A percentile compares a stretch with the other conserved stretches of the same genome.
Evolutionary conservation across 2,329 filamentous ascomycete genomes (phyloP).

Genomic region (Trichocomaceae sp.): DNA sequence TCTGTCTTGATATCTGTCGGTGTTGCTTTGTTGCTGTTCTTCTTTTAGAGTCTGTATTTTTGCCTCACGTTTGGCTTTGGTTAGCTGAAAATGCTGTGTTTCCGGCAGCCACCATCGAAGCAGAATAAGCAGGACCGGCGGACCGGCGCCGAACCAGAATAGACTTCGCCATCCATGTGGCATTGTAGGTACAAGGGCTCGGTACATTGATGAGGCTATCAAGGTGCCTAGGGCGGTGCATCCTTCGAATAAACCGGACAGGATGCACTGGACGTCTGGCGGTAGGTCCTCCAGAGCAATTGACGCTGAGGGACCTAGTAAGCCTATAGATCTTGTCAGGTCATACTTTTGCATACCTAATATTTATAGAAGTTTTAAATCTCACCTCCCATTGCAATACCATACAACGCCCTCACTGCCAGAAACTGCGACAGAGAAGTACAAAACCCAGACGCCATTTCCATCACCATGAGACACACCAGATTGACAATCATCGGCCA

Average conservation of each 20-base stretch:
- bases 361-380: no score
- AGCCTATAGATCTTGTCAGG: slow-evolving; percentile 10
- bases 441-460: slow-evolving; percentile 33
- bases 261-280: slow-evolving; percentile 32
- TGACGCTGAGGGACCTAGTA: slow-evolving; percentile 28
- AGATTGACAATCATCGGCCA: slow-evolving; percentile 33
- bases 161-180: slow-evolving; percentile 29
- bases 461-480: slow-evolving; percentile 30
- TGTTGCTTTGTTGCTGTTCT: background rate
- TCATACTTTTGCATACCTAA: background rate
- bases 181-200: slow-evolving; percentile 30
- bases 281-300: slow-evolving; percentile 37
- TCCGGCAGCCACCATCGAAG: slow-evolving; percentile 69
- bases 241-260: slow-evolving; percentile 32
- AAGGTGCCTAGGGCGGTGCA: slow-evolving; percentile 32
- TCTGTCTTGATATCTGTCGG: background rate
- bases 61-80: slow-evolving; percentile 20
- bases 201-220: slow-evolving; percentile 30
- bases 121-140: slow-evolving; percentile 48
- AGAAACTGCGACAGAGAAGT: slow-evolving; percentile 30
- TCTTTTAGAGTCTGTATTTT: slow-evolving; percentile 7
- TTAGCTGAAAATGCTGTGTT: slow-evolving; percentile 57
- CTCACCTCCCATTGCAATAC: slow-evolving; percentile 34
- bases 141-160: slow-evolving; percentile 34
- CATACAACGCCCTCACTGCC: slow-evolving; percentile 31